phyloP scores from a whole-genome alignment of 257 asterid genomes.

The Solanum piurae region DNA sequence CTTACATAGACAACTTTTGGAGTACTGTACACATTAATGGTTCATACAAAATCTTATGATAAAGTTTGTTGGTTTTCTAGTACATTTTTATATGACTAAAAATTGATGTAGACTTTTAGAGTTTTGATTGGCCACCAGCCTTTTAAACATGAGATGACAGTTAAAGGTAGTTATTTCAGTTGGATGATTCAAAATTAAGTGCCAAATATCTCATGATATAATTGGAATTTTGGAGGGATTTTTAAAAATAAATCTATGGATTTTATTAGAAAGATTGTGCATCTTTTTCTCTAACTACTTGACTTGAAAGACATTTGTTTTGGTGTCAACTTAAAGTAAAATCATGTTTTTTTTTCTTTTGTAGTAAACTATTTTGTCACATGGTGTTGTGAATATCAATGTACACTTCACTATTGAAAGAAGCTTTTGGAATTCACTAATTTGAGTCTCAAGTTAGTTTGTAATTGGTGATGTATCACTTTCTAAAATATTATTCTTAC shows the following conservation, averaged over 20 bases:
- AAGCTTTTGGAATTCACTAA: neutral
- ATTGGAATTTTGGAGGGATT: neutral
- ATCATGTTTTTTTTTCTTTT: neutral
- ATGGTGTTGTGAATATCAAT: neutral
- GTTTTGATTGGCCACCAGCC: slow-evolving; percentile 6
- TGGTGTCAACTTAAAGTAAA: slow-evolving; percentile 33
- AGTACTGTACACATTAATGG: neutral
- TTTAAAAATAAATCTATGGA: neutral
- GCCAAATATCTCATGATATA: slow-evolving; percentile 11
- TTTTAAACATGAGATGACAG: neutral
- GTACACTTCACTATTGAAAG: neutral
- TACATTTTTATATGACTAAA: neutral
- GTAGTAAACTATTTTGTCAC: neutral
- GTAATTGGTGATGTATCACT: neutral
- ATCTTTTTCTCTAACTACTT: neutral
- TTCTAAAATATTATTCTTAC: neutral
- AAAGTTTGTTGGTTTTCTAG: neutral
- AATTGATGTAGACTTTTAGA: neutral
- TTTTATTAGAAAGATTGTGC: neutral
- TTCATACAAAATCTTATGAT: neutral
- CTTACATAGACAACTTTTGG: neutral
- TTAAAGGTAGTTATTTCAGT: slow-evolving; percentile 12
- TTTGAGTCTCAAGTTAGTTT: neutral
- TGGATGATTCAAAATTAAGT: slow-evolving; percentile 11
- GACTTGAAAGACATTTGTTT: slow-evolving; percentile 18